Base-by-base conservation (phyloP, 2,329 filamentous ascomycete genomes). In the Sporothrix inflata region DNA sequence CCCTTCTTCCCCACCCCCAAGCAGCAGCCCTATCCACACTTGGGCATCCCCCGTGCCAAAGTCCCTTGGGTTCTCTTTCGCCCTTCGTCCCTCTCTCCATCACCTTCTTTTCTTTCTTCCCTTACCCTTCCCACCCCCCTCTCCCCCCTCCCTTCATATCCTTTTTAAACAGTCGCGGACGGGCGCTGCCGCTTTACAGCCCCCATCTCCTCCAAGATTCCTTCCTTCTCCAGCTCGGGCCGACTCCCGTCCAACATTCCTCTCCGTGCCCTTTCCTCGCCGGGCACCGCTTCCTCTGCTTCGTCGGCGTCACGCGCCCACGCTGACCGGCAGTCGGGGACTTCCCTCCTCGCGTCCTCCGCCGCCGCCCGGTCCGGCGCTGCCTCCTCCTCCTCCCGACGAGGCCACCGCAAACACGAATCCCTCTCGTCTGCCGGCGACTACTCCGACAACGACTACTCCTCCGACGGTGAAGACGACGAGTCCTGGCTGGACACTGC, bases 401-500 rank as follows among this genome's bases (percentile, higher is more conserved):
- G 61, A 30, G 9, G 24, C 27, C 38, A 78, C 76, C 71, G 80
- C 79, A 80, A 80, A 78, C 82, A 80, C 77, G 79, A 82, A 75
- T 68, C 69, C 8, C 60, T 30, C 63, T 69, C 73, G 30, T 71
- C 53, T n/a, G 21, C 6, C 49, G 38, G 49, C 45, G 47, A 19
- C 69, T 38, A 42, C 61, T 79, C 81, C 81, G 87, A 85, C 78
- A 75, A 76, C 73, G 88, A 86, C 75, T 79, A 77, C 81, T 83
- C 79, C 53, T 60, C 65, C 45, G 80, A 81, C 76, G 79, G 81
- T 76, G 89, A 87, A 70, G 82, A 79, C 77, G 82, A 80, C 76
- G 82, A 83, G 78, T 89, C 92, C 77, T 98, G 94, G 94, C 94
- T 93, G 79, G 94, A 98, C 82, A 97, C 95, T 60, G 95, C 94